A percentile compares a stretch with the other conserved stretches of the same genome.
Evolutionary conservation across 164 flowering plant species (phyloP).

Genomic region (Santalum album): DNA sequence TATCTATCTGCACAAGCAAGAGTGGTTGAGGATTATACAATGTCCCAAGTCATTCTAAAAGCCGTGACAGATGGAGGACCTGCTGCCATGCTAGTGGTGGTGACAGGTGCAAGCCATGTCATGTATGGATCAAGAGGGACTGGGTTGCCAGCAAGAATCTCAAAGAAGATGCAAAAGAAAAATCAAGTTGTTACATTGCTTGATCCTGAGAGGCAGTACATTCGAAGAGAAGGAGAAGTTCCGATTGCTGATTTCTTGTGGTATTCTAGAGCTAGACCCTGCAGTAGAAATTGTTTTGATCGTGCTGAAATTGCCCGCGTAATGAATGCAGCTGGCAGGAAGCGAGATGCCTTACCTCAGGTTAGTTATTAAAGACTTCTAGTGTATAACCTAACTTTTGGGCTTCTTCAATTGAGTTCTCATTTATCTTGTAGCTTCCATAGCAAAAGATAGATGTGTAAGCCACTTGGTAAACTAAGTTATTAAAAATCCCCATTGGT

Average conservation of each 20-base stretch:
- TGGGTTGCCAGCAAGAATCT: constrained; percentile 89
- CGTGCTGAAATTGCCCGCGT: constrained; percentile 98
- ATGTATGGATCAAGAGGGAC: constrained; percentile 81
- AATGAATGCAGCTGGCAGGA: constrained; percentile 96
- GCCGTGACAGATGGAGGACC: constrained; percentile 54
- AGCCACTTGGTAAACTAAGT: too few species aligned
- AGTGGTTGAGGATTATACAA: constrained; percentile 79
- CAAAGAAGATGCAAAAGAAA: constrained; percentile 78
- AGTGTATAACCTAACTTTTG: too few species aligned
- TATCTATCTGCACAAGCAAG: constrained; percentile 80
- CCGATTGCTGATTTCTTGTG: constrained; percentile 95
- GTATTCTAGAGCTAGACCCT: constrained; percentile 96
- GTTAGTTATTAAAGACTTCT: constrained; percentile 25
- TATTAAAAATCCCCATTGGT: too few species aligned
- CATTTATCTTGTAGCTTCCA: too few species aligned
- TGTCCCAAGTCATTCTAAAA: constrained; percentile 73
- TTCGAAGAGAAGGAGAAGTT: constrained; percentile 87
- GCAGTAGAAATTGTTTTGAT: constrained; percentile 89
- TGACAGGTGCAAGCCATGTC: constrained; percentile 93
- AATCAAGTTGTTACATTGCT: constrained; percentile 84
- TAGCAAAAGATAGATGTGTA: too few species aligned
- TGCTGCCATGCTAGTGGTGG: constrained; percentile 69
- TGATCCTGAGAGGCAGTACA: constrained; percentile 84
- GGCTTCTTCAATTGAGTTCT: too few species aligned
- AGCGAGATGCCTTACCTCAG: constrained; percentile 90